These are phyloP conservation scores for Pharnaceum exiguum DNA, from an alignment of 148 eudicot species.

Conservation along the genomic window DNA sequence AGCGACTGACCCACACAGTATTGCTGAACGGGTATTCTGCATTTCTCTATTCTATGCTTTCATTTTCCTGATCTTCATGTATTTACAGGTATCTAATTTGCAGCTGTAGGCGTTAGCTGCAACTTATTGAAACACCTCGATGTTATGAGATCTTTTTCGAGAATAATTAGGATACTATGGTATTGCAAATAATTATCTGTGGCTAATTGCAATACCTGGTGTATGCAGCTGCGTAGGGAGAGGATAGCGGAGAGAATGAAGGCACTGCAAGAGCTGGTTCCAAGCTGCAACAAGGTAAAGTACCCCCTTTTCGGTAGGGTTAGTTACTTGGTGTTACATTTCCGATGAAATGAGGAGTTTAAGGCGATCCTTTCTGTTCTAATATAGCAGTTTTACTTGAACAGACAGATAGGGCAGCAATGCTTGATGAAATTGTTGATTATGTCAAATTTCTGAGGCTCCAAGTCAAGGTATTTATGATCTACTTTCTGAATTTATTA, in stretches of 20 bases:
- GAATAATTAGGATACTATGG: neutral
- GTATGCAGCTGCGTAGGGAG: constrained; percentile 42
- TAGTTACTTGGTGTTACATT: neutral
- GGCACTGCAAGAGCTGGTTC: constrained; percentile 48
- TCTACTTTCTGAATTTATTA: constrained; percentile 4
- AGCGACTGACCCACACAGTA: constrained; percentile 55
- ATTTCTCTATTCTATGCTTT: neutral
- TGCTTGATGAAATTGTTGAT: constrained; percentile 55
- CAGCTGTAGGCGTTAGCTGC: neutral
- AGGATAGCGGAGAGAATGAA: constrained; percentile 55
- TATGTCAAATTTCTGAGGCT: constrained; percentile 52
- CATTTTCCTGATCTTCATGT: too few relatives aligned
- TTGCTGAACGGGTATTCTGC: constrained; percentile 40
- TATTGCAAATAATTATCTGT: neutral
- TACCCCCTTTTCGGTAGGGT: neutral
- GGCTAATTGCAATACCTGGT: neutral
- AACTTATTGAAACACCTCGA: neutral
- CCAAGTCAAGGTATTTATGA: constrained; percentile 41
- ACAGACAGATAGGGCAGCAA: constrained; percentile 56
- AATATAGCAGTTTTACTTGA: constrained; percentile 4
- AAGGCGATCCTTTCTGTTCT: neutral
- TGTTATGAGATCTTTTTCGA: neutral
- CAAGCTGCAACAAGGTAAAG: constrained; percentile 49
- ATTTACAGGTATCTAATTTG: too few relatives aligned
- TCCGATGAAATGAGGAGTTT: neutral